Evolutionary conservation across 495 filamentous ascomycete genomes (phyloP), one percentile per base, ranked within the genome.

Genomic region (Hypoxylon intermedium): DNA sequence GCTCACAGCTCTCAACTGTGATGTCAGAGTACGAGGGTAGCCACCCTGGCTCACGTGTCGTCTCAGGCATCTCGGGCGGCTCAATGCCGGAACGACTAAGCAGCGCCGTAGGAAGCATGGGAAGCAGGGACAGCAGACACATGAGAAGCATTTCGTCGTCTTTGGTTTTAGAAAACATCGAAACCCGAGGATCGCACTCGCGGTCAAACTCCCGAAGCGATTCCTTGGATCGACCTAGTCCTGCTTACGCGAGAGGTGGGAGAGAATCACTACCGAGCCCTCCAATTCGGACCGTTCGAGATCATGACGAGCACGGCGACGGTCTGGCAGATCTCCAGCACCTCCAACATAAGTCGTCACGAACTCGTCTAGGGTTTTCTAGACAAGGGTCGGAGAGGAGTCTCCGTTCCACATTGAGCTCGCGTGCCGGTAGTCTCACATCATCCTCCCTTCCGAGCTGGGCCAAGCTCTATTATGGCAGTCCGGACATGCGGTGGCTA

Each of bases 1-100:
- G 87, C 70, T 86, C 87, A 64, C 86, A 89, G 68, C 79, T 92
- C 9, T 90, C 89, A 15, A 87, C 87, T 13, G 87, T 91, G 23
- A 81, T 83, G 46, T 91, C 89, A 16, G 84, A 87, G 53, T 84
- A 84, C 74, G 80, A 82, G 40, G 74, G 74, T 44, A 81, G 79
- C 58, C 67, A 72, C 9, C 65, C 52, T 5, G 65, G 67, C 21
- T 79, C 77, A 16, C 76, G 75, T n/a, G 74, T 77, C 6, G 73
- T 69, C 28, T 82, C 80, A 11, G 67, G 67, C 6, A 72, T 69
- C 28, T 82, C 80, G 12, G 67, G 67, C 11, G 72, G 70, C n/a
- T 75, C 75, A 3, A 69, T 71, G 19, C 65, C 61, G 36, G 66
- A 69, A 13, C 70, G 76, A 33, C 73, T 70, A 50, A 78, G 77